Base-by-base conservation (phyloP, 2,329 filamentous ascomycete genomes). In the Allantophomopsis cytisporea region DNA sequence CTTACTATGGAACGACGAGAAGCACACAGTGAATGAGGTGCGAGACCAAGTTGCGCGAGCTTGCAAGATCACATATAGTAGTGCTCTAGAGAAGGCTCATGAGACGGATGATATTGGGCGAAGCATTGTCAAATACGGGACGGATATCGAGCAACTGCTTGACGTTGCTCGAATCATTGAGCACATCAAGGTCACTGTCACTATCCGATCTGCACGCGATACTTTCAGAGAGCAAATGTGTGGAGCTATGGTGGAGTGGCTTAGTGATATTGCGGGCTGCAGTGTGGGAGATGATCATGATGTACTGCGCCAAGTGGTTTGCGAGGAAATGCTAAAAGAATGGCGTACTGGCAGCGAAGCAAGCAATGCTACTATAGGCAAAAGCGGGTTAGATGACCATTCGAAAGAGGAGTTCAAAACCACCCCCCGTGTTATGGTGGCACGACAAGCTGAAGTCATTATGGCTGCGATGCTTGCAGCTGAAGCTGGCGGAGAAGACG, bases 141-240 rank as follows among this genome's bases (percentile, higher is more conserved):
- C 65, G 17, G 79, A 93, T 56, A 64, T 96, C 31, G 68, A 76
- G 20, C 69, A 73, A 31, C 70, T 98, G 11, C 66, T 98, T 13
- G 64, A 65, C 12, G 88, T 91, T 60, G 84, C 88, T 5, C 82
- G 76, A 46, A 79, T 91, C 16, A 83, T 98, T 47, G 91, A 98
- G 60, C 80, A 94, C 44, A 95, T 98, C 58, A 88, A 94, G 55
- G 77, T 98, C 41, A 96, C 91, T 0, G 86, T 95, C 37, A 98
- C 91, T 1, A 87, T 98, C 44, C 77, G 91, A 35, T 94, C 89
- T 8, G 78, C 91, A 5, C 75, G 93, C 50, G 91, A 98, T 60
- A 96, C 87, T 0, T 98, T 96, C 62, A 75, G 91, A 43, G 91
- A 98, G 57, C 84, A 96, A 57, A 98, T 98, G 93, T 95, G 88